These are phyloP conservation scores for Williopsis jadinii DNA, from an alignment of 1,139 yeast species.

Conservation along the genomic window DNA sequence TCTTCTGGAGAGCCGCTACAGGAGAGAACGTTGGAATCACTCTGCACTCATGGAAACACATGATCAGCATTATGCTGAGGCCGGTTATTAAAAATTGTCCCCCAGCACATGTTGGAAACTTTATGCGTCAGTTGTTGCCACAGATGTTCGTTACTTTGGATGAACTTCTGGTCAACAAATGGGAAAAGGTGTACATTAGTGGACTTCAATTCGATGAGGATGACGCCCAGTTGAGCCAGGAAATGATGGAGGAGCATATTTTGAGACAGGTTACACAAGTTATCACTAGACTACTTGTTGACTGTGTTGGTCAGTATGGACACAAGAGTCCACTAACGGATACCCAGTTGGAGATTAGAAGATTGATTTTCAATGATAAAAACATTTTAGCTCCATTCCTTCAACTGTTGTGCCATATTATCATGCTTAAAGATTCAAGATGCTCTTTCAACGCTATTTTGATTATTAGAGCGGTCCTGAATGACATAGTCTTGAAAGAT, in stretches of 20 bases:
- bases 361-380: slow-evolving; percentile 57
- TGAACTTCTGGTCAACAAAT: slow-evolving; percentile 55
- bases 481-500: slow-evolving; percentile 59
- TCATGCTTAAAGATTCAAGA: slow-evolving; percentile 79
- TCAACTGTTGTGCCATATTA: slow-evolving; percentile 67
- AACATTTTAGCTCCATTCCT: slow-evolving; percentile 74
- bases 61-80: slow-evolving; percentile 83
- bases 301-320: slow-evolving; percentile 67
- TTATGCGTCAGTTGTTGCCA: slow-evolving; percentile 75
- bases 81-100: slow-evolving; percentile 90
- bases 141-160: slow-evolving; percentile 68
- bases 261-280: slow-evolving; percentile 90
- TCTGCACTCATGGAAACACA: slow-evolving; percentile 94
- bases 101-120: slow-evolving; percentile 51
- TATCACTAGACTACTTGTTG: slow-evolving; percentile 83
- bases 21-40: slow-evolving; percentile 85
- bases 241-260: slow-evolving; percentile 96
- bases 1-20: slow-evolving; percentile 78
- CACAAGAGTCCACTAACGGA: slow-evolving; percentile 32
- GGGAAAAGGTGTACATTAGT: slow-evolving; percentile 65
- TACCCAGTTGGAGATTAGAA: slow-evolving; percentile 58
- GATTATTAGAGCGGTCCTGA: slow-evolving; percentile 60
- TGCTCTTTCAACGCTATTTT: slow-evolving; percentile 88
- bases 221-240: slow-evolving; percentile 86
- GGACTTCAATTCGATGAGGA: slow-evolving; percentile 53